Evolutionary conservation across 768 basidiomycete species (phyloP), one percentile per base, ranked within the genome.

Genomic region (Leccinum olivaceopallidum): DNA sequence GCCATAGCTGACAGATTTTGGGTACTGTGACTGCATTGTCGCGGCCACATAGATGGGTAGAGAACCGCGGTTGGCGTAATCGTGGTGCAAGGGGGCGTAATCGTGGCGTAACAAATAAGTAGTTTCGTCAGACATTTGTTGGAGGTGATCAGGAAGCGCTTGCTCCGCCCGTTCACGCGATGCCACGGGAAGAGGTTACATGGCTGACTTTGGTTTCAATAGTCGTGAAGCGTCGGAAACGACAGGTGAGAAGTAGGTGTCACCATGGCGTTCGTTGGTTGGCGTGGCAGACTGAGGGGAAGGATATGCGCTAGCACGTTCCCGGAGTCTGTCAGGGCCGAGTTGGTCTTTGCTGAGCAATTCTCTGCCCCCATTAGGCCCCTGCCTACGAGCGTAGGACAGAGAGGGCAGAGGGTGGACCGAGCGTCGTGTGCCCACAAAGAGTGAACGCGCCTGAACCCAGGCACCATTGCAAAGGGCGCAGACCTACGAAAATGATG

Each of bases 341-440:
- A 39, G n/a, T 22, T 53, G 63, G 13, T 59, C 60, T 16, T 16
- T 26, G 22, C 12, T 7, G 26, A 56, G 51, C 5, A 53, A 44
- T 37, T 55, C 57, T 18, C 48, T 42, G 22, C 47, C 56, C 32
- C 49, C 28, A 4, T 61, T 65, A 16, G 14, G 55, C 4, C 60
- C 63, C 22, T 60, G 56, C 36, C 63, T 68, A 4, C 57, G 72
- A 5, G 76, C 66, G 69, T 50, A 79, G 71, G 42, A 79, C 54
- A 16, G 78, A 77, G 37, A 77, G 68, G 10, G 68, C 73, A 3
- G 77, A 79, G 48, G 75, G 74, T 16, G 62, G 62, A 1, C 55
- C 67, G 24, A 64, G 54, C 47, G 63, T 47, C 61, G 66, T 51
- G 69, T 72, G 42, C 22, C 61, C 55, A 22, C 71, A 73, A 26